A percentile compares a stretch with the other conserved stretches of the same genome.
Conservation (phyloP, 2,329 filamentous ascomycete genomes). For the Talaromyces islandicus region DNA sequence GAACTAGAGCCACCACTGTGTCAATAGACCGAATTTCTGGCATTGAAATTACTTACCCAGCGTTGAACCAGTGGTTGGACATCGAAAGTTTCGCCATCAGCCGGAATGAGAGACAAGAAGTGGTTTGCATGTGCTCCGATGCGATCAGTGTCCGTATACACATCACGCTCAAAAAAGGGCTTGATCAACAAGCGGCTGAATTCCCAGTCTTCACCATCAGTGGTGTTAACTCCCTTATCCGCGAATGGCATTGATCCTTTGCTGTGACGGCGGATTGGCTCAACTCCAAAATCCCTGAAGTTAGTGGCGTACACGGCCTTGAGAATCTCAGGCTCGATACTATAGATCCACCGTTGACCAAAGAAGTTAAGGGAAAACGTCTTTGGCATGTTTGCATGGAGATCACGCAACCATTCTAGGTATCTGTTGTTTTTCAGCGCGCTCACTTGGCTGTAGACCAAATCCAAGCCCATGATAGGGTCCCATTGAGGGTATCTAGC, state of each 20-base stretch:
- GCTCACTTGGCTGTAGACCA: not conserved
- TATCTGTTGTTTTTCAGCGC: not conserved
- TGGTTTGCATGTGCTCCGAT: not conserved
- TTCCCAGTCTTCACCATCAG: constrained; percentile 10
- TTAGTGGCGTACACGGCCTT: constrained; percentile 79
- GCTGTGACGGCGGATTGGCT: constrained; percentile 35
- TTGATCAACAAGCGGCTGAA: constrained; percentile 10
- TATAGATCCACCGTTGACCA: constrained; percentile 10
- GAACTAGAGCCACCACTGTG: not conserved
- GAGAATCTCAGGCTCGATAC: constrained; percentile 55
- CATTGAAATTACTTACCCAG: not conserved
- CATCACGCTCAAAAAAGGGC: constrained; percentile 10
- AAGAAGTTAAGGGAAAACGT: not conserved
- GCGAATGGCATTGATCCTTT: not conserved
- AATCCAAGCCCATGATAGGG: constrained; percentile 16
- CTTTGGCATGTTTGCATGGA: not conserved
- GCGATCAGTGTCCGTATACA: not conserved
- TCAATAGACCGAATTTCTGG: too few relatives aligned
- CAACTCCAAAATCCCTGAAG: constrained; percentile 77
- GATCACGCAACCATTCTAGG: not conserved
- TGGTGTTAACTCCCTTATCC: constrained; percentile 6
- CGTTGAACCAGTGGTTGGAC: not conserved
- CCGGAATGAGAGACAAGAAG: not conserved
- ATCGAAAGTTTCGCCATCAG: not conserved
- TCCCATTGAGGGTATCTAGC: constrained; percentile 40